Conservation (phyloP, 495 filamentous ascomycete genomes). For the Patellaria atrata region DNA sequence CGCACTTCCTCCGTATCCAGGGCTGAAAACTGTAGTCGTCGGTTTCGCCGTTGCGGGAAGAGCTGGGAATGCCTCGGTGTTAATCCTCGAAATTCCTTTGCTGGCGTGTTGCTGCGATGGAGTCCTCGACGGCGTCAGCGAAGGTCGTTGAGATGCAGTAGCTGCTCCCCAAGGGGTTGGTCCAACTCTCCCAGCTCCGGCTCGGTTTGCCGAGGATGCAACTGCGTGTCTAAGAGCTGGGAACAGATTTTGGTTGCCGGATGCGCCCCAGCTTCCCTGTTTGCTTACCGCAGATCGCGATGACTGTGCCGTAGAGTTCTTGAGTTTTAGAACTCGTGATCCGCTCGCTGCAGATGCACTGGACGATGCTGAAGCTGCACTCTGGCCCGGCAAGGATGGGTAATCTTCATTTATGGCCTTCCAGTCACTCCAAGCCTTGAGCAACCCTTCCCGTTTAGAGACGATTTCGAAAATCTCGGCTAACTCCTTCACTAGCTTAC, state of each 20-base stretch:
- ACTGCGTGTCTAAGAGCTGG: conserved; percentile 24
- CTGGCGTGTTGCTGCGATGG: conserved; percentile 21
- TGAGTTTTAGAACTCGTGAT: conserved; percentile 53
- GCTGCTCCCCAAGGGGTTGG: conserved; percentile 39
- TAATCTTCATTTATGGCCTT: conserved; percentile 94
- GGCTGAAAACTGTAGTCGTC: conserved; percentile 51
- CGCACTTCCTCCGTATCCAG: conserved; percentile 58
- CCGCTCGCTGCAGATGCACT: conserved; percentile 37
- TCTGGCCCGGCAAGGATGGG: conserved; percentile 64
- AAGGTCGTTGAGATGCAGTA: conserved; percentile 14
- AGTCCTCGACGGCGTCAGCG: conserved; percentile 19
- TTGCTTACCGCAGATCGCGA: conserved; percentile 43
- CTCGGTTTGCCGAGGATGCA: conserved; percentile 21
- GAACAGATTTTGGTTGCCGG: conserved; percentile 16
- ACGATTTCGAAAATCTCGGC: conserved; percentile 85
- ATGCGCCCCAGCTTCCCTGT: conserved; percentile 36
- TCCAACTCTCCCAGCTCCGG: conserved; percentile 28
- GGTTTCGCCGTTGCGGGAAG: conserved; percentile 68
- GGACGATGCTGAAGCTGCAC: conserved; percentile 35
- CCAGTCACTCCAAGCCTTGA: conserved; percentile 86
- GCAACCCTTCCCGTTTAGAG: conserved; percentile 51
- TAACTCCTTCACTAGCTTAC: conserved; percentile 81
- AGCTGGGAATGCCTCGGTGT: conserved; percentile 59
- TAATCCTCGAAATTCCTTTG: conserved; percentile 18
- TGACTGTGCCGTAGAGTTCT: conserved; percentile 63